Percentiles rank a stretch among this genome's conserved stretches.
These are phyloP conservation scores for Xylaria arbuscula DNA, from an alignment of 2,329 filamentous ascomycete species.

Conservation along the genomic window DNA sequence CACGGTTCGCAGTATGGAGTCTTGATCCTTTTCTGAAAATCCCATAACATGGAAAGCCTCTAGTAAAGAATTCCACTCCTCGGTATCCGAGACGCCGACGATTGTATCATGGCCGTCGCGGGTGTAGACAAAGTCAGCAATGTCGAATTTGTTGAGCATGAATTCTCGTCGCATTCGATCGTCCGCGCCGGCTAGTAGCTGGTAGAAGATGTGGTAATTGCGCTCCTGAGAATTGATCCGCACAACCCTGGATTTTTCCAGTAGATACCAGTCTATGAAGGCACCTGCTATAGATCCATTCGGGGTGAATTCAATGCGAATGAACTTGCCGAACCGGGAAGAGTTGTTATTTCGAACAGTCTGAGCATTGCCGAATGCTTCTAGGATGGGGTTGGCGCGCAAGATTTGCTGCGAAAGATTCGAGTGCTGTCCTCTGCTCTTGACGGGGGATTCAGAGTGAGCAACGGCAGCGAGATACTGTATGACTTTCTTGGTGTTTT, in stretches of 20 bases:
- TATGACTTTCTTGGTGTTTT: conserved; percentile 99
- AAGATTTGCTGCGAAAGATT: conserved; percentile 97
- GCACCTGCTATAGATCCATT: conserved; percentile 92
- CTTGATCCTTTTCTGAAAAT: conserved; percentile 86
- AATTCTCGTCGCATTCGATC: conserved; percentile 78
- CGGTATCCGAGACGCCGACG: conserved; percentile 85
- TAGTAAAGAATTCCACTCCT: conserved; percentile 89
- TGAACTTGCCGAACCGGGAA: conserved; percentile 98
- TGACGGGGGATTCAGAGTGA: conserved; percentile 77
- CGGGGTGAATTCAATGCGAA: conserved; percentile 92
- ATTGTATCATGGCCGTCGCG: conserved; percentile 92
- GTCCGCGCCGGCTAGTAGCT: conserved; percentile 87
- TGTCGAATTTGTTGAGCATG: conserved; percentile 77
- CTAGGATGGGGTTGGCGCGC: conserved; percentile 94
- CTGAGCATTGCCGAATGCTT: conserved; percentile 98
- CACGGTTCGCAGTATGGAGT: conserved; percentile 84
- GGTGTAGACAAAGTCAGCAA: conserved; percentile 92
- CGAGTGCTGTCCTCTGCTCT: conserved; percentile 73
- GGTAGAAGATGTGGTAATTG: conserved; percentile 98
- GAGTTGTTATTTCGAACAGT: conserved; percentile 99
- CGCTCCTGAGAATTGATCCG: conserved; percentile 87
- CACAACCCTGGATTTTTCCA: conserved; percentile 98
- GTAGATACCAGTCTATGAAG: conserved; percentile 97
- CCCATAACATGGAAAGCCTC: conserved; percentile 97
- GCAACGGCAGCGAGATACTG: conserved; percentile 97